These are phyloP conservation scores for Trypanosoma platydactyli DNA, from an alignment of 208 protist genomes.

Conservation along the genomic window DNA sequence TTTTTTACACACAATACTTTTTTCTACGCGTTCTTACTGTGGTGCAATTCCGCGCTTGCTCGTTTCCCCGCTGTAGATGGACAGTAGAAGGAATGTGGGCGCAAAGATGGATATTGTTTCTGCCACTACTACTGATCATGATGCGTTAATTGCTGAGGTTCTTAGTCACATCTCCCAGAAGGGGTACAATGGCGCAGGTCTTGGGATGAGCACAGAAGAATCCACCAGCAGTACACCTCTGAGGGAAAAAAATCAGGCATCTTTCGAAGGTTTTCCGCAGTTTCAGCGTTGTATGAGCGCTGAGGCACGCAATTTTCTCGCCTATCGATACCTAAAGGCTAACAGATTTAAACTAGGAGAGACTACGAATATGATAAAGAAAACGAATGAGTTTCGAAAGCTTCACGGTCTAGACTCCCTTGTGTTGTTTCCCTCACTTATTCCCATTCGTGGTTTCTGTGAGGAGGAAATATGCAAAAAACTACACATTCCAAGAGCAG, in stretches of 20 bases:
- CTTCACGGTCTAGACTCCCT: slow-evolving; percentile 56
- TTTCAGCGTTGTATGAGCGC: slow-evolving; percentile 34
- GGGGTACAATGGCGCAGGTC: background rate
- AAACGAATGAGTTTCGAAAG: slow-evolving; percentile 39
- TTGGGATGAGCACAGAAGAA: background rate
- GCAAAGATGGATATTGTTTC: background rate
- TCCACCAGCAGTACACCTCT: background rate
- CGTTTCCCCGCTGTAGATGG: too few species aligned
- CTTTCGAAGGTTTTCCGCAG: slow-evolving; percentile 8
- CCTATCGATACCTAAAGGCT: slow-evolving; percentile 48
- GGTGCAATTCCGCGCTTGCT: too few species aligned
- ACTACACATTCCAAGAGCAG: slow-evolving; percentile 30
- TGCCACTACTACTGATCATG: background rate
- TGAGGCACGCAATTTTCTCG: slow-evolving; percentile 31
- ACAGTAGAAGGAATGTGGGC: background rate
- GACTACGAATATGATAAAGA: slow-evolving; percentile 31
- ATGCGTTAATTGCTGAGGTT: slow-evolving; percentile 3
- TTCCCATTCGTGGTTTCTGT: slow-evolving; percentile 58
- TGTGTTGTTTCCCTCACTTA: slow-evolving; percentile 52
- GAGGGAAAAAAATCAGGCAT: background rate
- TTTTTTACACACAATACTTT: slow-evolving; percentile 10
- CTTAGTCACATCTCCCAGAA: background rate
- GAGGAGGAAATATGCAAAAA: slow-evolving; percentile 41
- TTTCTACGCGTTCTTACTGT: background rate
- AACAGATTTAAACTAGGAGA: slow-evolving; percentile 33